phyloP scores from a whole-genome alignment of 192 early-diverging fungal species.

The Thoreauomyces humboldtii region DNA sequence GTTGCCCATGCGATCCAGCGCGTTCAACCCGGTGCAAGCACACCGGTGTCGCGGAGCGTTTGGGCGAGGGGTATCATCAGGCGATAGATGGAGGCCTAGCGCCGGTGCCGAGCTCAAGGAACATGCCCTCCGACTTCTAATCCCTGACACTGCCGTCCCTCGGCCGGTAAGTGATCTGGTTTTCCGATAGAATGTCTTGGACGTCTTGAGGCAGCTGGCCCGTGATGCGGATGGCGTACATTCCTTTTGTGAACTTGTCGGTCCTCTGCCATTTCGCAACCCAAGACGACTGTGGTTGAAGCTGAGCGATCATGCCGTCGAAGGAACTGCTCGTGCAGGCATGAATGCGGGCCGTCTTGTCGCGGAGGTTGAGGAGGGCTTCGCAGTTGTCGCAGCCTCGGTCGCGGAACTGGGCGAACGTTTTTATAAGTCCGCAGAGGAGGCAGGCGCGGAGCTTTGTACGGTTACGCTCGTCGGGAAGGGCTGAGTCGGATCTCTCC shows the following conservation, averaged over 20 bases:
- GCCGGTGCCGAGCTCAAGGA: too few species aligned
- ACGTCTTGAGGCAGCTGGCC: slow-evolving; percentile 49
- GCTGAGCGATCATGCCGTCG: slow-evolving; percentile 48
- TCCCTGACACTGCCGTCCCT: slow-evolving; percentile 51
- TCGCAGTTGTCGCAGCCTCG: slow-evolving; percentile 57
- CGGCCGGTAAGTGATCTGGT: slow-evolving; percentile 48
- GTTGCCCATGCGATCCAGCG: too few species aligned
- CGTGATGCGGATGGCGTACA: slow-evolving; percentile 51
- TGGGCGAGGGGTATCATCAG: too few species aligned
- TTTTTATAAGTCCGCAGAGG: slow-evolving; percentile 51
- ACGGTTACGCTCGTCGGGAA: slow-evolving; percentile 13
- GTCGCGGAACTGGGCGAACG: slow-evolving; percentile 32
- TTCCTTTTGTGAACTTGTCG: slow-evolving; percentile 48
- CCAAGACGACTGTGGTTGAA: slow-evolving; percentile 44
- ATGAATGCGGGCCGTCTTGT: slow-evolving; percentile 2
- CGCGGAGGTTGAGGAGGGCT: slow-evolving; percentile 39
- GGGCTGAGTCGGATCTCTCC: too few species aligned
- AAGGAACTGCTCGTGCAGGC: slow-evolving; percentile 44
- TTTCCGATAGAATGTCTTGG: slow-evolving; percentile 31
- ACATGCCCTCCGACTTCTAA: slow-evolving; percentile 28
- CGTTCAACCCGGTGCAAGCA: too few species aligned
- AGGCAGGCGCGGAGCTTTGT: slow-evolving; percentile 44
- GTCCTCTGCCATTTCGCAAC: slow-evolving; percentile 53
- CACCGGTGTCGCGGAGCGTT: too few species aligned
- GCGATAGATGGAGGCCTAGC: too few species aligned